Conservation (phyloP, 306 rosid genomes). For the Ochetophila trinervis region DNA sequence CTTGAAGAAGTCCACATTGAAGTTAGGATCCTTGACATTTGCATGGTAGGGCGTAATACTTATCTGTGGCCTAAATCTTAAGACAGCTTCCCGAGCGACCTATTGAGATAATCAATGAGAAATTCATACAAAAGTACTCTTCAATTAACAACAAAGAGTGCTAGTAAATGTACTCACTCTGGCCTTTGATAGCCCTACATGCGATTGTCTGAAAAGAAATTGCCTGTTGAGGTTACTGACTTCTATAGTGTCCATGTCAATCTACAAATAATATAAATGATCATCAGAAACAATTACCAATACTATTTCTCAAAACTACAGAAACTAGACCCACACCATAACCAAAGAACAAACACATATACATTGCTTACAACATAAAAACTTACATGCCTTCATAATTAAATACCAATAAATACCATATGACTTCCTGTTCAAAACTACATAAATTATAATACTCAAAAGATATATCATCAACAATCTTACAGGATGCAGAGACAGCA, state of each 20-base stretch:
- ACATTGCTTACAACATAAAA: background rate
- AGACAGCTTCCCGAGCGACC: slow-evolving; percentile 99
- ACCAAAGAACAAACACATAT: slow-evolving; percentile 3
- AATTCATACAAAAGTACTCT: slow-evolving; percentile 11
- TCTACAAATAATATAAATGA: slow-evolving; percentile 49
- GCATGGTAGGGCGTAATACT: slow-evolving; percentile 86
- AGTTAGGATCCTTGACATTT: slow-evolving; percentile 85
- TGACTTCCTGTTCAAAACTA: background rate
- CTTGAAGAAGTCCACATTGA: slow-evolving; percentile 87
- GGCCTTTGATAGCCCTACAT: slow-evolving; percentile 97
- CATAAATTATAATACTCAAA: background rate
- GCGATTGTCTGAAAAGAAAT: slow-evolving; percentile 93
- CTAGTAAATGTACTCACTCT: slow-evolving; percentile 49
- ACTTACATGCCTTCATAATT: background rate
- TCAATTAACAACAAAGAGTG: slow-evolving; percentile 10
- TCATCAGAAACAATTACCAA: slow-evolving; percentile 3
- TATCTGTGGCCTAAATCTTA: slow-evolving; percentile 88
- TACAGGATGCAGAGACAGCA: no score
- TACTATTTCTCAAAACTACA: slow-evolving; percentile 16
- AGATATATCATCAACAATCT: background rate
- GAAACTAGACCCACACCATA: background rate
- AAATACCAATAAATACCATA: background rate
- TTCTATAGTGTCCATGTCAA: slow-evolving; percentile 99
- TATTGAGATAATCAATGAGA: slow-evolving; percentile 42
- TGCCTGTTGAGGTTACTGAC: slow-evolving; percentile 99